Evolutionary conservation across 371 early-diverging fungal species (phyloP), one percentile per base, ranked within the genome.

Genomic region (Blyttiomyces sp.): DNA sequence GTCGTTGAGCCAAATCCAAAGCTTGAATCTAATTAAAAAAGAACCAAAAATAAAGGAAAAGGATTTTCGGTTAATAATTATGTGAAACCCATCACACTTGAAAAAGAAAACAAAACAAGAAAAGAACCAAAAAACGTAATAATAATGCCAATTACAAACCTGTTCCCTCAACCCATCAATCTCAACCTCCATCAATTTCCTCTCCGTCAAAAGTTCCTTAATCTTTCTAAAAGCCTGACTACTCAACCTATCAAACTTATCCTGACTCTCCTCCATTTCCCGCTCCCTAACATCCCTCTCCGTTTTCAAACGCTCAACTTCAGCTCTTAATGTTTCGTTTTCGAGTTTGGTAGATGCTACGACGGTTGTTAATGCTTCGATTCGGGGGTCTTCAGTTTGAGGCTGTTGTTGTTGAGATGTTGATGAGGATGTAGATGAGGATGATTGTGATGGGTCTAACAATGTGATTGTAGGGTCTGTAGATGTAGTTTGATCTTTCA

Each of bases 201-300:
- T 13, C 52, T 77, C 78, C 27, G 51, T 56, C 49, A 74, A 51
- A 28, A 77, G 52, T 65, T 74, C 75, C 58, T 71, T 73, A 45
- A 77, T 75, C 70, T 75, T 75, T 44, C 64, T 61, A 46, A 59
- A 69, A n/a, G 78, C 75, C 52, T 67, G 68, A 4, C 43, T 67
- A 19, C 53, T 48, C 45, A 75, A 54, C 55, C 55, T 51, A 33
- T 77, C 73, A 66, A 71, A 77, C 64, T 59, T 57, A 4, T 43
- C 56, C 49, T 57, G 49, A n/a, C 57, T 50, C 35, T 51, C 68
- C 49, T 72, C 66, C 62, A 61, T 50, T 30, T 51, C 54, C 6
- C 24, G 26, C 21, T 34, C 48, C 43, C 17, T 17, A 13, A 30
- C 43, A 28, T 21, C 56, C 23, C n/a, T 34, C 17, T 13, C 66